Evolutionary conservation across 2,329 filamentous ascomycete genomes (phyloP), one percentile per base, ranked within the genome.

Genomic region (Kalaharituber pfeilii): DNA sequence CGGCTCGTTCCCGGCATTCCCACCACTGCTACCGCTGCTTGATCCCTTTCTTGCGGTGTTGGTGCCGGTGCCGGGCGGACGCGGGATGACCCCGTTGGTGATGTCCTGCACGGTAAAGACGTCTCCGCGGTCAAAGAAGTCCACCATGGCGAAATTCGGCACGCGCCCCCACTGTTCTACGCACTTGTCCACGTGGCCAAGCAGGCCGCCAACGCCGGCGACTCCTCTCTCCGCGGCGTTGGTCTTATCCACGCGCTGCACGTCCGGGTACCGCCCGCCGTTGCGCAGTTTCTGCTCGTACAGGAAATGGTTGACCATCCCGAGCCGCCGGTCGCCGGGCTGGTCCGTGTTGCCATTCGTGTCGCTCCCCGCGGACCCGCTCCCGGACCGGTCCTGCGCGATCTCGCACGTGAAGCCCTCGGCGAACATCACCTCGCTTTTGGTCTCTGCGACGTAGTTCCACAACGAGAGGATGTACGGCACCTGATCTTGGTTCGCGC

Each of bases 361-460:
- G 33, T 39, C 33, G 42, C 18, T 25, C 42, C 18, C 42, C 22
- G 42, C 22, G 9, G 30, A 9, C 9, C 30, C 30, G 30, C 30
- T 36, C 9, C 30, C 30, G n/a, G n/a, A n/a, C n/a, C n/a, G n/a
- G n/a, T n/a, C n/a, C n/a, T n/a, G n/a, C 9, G 9, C 30, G 9
- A 36, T 9, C 22, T 22, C 75, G 72, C 85, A 91, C 67, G 79
- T 81, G 72, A 87, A 91, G 65, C 77, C 78, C 1, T 71, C 68
- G 0, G 79, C 69, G 6, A 71, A 70, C 2, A 74, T 76, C 52
- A 84, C 77, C 50, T 85, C 77, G 67, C 75, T 88, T 8, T 73
- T 66, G 42, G 81, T 88, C 68, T 89, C 84, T 68, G 85, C 88
- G 55, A 87, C 69, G 69, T 76, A 76, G 57, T 69, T 68, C 66